Evolutionary conservation across 1,139 yeast genomes (phyloP), one percentile per base, ranked within the genome.

Genomic region (Saccharomyces hybrid): DNA sequence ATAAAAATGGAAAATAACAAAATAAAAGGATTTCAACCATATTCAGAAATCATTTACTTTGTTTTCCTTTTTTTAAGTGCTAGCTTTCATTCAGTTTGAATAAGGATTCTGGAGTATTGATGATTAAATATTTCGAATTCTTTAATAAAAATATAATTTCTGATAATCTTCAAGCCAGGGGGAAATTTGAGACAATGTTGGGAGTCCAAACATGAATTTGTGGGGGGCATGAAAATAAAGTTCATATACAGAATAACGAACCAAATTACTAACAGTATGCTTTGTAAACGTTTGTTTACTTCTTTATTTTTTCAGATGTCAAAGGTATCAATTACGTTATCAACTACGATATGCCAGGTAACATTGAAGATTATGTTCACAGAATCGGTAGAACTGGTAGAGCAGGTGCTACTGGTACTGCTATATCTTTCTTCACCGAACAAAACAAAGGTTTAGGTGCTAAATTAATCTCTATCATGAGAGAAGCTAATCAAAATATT

Each of bases 311-410:
- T 69, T 54, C 75, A 90, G 98, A 93, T 77, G 99, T 93, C 75
- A 93, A 93, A 80, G 98, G 97, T 73, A 89, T 93, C 70, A 86
- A 91, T 65, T 85, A 78, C 68, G 99, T 93, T 59, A 81, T 93
- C 71, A 93, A 93, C 83, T 90, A 81, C 70, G 99, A 93, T 74
- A 91, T 91, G 90, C 98, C 99, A 69, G 90, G 90, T 75, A 93
- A 91, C 77, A 88, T 90, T 71, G 99, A 93, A 78, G 98, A 93
- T 77, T 93, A 93, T 73, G 97, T 93, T 58, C 77, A 73, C 58
- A 71, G 77, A 70, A 74, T 74, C 56, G 97, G 97, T 72, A 89
- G 99, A 84, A 91, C 98, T 61, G 99, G 99, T 73, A 89, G 99
- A 83, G 99, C 97, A 63, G 98, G 98, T 73, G 84, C 89, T 61